A percentile compares a stretch with the other conserved stretches of the same genome.
phyloP scores from a whole-genome alignment of 208 protist species.

The Tetramitus jugosus region DNA sequence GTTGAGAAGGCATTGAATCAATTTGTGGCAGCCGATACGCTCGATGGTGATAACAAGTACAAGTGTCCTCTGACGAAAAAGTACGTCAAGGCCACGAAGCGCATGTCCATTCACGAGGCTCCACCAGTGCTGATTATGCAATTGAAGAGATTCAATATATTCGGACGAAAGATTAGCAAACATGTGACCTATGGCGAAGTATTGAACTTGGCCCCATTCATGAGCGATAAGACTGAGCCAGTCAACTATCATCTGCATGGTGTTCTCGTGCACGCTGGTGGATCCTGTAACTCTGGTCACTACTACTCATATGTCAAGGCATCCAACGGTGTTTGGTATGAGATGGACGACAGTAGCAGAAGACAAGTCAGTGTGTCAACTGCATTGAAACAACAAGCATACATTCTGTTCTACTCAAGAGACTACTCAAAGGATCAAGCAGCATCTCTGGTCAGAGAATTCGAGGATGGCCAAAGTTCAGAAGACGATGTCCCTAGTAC shows the following conservation, averaged over 20 bases:
- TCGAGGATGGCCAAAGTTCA: no score
- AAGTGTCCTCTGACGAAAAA: slow-evolving; percentile 20
- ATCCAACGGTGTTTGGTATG: slow-evolving; percentile 66
- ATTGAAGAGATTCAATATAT: slow-evolving; percentile 27
- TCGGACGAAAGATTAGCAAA: slow-evolving; percentile 21
- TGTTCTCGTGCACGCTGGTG: slow-evolving; percentile 70
- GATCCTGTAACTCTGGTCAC: slow-evolving; percentile 64
- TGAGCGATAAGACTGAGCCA: not conserved
- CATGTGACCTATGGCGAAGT: not conserved
- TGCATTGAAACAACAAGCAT: slow-evolving; percentile 60
- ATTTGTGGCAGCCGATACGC: slow-evolving; percentile 18
- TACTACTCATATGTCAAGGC: slow-evolving; percentile 73
- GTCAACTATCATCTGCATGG: slow-evolving; percentile 66
- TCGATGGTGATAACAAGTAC: slow-evolving; percentile 30
- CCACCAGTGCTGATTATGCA: slow-evolving; percentile 23
- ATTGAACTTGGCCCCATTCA: slow-evolving; percentile 17
- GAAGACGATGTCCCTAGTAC: no score
- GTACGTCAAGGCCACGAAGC: slow-evolving; percentile 3
- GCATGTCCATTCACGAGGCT: slow-evolving; percentile 14
- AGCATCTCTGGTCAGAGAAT: no score
- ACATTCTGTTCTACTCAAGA: slow-evolving; percentile 75
- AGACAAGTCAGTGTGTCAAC: slow-evolving; percentile 51
- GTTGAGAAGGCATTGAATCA: slow-evolving; percentile 10
- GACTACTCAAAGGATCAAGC: no score
- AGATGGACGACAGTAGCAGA: slow-evolving; percentile 67